Percentiles rank a stretch among this genome's conserved stretches.
These are phyloP conservation scores for Claviceps pazoutovae DNA, from an alignment of 2,329 filamentous ascomycete species.

Conservation along the genomic window DNA sequence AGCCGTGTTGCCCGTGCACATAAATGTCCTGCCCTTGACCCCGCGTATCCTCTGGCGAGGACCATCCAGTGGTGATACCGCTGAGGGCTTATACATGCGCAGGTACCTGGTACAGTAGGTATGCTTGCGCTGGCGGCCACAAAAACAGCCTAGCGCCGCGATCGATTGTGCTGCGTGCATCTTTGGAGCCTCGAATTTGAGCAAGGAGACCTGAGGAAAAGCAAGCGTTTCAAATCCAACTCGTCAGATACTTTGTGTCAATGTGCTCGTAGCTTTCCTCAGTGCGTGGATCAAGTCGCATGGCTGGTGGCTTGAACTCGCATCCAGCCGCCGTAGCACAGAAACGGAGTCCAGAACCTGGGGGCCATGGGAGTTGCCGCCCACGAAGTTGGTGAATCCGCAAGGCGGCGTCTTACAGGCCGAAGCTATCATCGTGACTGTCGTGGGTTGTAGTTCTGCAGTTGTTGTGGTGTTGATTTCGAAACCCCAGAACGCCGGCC, in stretches of 20 bases:
- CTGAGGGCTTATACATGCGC: not conserved
- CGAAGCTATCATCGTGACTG: no score
- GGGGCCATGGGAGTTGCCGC: not conserved
- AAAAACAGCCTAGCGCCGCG: not conserved
- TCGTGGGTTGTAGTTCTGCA: not conserved
- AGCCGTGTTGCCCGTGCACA: not conserved
- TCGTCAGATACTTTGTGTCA: not conserved
- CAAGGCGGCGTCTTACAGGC: no score
- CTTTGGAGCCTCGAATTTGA: not conserved
- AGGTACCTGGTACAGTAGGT: not conserved
- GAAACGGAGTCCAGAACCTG: not conserved
- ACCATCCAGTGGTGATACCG: not conserved
- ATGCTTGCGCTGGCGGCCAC: not conserved
- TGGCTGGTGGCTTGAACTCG: no score
- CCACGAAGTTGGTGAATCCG: no score
- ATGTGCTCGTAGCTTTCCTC: not conserved
- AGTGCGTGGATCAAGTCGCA: not conserved
- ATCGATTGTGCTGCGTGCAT: not conserved
- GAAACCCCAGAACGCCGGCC: conserved; percentile 2
- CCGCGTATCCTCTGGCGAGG: not conserved
- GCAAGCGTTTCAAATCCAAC: no score
- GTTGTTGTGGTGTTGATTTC: not conserved
- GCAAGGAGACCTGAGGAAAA: not conserved
- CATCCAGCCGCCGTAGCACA: no score
- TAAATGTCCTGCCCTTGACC: not conserved